Conservation (phyloP, 371 early-diverging fungal species). For the Smittium mucronatum region DNA sequence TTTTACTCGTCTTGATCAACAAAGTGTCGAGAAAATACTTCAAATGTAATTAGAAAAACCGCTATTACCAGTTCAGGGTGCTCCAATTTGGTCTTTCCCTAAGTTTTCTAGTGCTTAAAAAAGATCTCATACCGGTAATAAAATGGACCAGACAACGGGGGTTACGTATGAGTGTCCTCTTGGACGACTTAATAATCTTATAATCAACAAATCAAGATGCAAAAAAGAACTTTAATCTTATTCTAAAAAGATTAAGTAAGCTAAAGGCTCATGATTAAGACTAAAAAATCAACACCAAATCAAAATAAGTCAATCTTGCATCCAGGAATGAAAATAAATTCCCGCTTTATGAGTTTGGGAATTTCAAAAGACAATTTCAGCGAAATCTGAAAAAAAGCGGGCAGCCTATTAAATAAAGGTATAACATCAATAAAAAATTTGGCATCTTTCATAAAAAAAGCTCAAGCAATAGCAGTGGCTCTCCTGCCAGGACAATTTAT, state of each 20-base stretch:
- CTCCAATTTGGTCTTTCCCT: slow-evolving; percentile 36
- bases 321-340: slow-evolving; percentile 29
- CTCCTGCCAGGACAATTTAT: neutral
- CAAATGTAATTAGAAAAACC: slow-evolving; percentile 33
- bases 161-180: slow-evolving; percentile 25
- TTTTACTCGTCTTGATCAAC: slow-evolving; percentile 28
- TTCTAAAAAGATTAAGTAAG: slow-evolving; percentile 17
- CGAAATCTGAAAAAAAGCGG: neutral
- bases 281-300: slow-evolving; percentile 18
- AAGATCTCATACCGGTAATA: slow-evolving; percentile 27
- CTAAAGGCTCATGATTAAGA: slow-evolving; percentile 27
- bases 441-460: slow-evolving; percentile 11
- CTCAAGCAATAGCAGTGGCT: slow-evolving; percentile 7
- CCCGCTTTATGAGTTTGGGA: slow-evolving; percentile 1
- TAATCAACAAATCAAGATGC: neutral
- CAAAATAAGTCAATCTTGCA: slow-evolving; percentile 29
- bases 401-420: neutral
- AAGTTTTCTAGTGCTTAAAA: slow-evolving; percentile 33
- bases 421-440: neutral
- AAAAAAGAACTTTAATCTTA: slow-evolving; percentile 13
- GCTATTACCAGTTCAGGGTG: slow-evolving; percentile 34
- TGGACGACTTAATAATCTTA: slow-evolving; percentile 30
- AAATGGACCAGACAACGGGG: slow-evolving; percentile 24
- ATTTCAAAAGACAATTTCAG: neutral
- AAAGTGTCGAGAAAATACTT: slow-evolving; percentile 24